Percentiles rank a stretch among this genome's conserved stretches.
Conservation (phyloP, 108 stramenopile genomes). For the Cyclotella cryptica region DNA sequence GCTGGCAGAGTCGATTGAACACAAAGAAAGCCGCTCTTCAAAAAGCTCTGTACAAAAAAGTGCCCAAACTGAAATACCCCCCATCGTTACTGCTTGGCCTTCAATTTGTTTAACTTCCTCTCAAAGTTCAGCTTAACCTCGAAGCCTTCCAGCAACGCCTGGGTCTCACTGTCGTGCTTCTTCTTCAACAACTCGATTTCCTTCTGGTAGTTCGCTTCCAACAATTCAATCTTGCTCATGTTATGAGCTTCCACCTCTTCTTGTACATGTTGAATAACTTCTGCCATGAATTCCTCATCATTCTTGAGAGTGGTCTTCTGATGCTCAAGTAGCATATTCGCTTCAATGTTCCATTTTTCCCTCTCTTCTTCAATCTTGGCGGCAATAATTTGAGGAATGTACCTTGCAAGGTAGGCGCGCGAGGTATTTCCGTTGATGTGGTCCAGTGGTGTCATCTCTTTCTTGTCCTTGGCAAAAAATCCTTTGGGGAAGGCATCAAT, state of each 20-base stretch:
- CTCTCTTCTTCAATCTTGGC: constrained; percentile 48
- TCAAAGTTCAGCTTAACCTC: constrained; percentile 53
- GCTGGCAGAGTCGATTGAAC: too few species aligned
- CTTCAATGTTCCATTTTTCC: constrained; percentile 34
- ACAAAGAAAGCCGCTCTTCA: too few species aligned
- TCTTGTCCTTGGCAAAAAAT: constrained; percentile 45
- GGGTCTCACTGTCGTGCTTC: constrained; percentile 45
- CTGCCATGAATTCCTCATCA: constrained; percentile 30
- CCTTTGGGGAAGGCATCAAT: constrained; percentile 48
- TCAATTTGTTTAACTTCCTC: constrained; percentile 46
- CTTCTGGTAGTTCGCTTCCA: constrained; percentile 37
- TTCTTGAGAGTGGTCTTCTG: constrained; percentile 30
- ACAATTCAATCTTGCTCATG: constrained; percentile 26
- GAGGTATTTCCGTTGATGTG: constrained; percentile 37
- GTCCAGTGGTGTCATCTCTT: constrained; percentile 42
- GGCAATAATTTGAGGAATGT: constrained; percentile 27
- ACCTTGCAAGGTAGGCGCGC: constrained; percentile 21
- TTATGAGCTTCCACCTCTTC: constrained; percentile 22
- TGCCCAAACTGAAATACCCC: too few species aligned
- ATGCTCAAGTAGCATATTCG: constrained; percentile 8
- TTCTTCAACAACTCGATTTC: constrained; percentile 39
- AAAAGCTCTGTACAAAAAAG: too few species aligned
- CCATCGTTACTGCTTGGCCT: constrained; percentile 9
- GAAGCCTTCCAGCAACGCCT: constrained; percentile 47
- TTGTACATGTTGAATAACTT: constrained; percentile 18